Evolutionary conservation across 257 asterid genomes (phyloP), one percentile per base, ranked within the genome.

Genomic region (Salvia splendens): DNA sequence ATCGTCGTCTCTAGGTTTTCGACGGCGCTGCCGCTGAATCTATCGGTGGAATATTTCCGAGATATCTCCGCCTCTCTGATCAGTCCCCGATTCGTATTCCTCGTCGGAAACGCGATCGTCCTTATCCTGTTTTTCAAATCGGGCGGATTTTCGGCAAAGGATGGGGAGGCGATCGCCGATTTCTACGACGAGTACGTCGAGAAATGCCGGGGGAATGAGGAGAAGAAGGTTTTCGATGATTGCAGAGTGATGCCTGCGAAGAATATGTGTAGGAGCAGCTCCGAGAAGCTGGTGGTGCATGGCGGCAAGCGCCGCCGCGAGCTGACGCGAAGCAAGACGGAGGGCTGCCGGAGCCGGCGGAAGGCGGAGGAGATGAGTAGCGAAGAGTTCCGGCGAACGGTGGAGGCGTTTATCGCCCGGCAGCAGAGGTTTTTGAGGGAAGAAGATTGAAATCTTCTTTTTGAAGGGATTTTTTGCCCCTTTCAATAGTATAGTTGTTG

Each of bases 321-420:
- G 72, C 70, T 87, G 77, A 70, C 64, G 74, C 80, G 94, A 38
- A 79, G 84, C 49, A 58, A 59, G 80, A 89, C 97, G 7, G 94
- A 80, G 61, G 67, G 11, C 48, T 71, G 77, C 75, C 74, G 74
- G 71, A 61, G 55, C 8, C 65, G 50, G 36, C 63, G 60, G 72
- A 67, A 49, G 52, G 68, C 62, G 35, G 75, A 17, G 47, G 42
- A 48, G 74, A 83, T 92, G 96, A 92, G 91, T 52, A 74, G 69
- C 64, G 97, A 89, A n/a, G 97, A 89, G 53, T 92, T 92, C 81
- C 80, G 93, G 42, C 81, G 73, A 9, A 85, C 82, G 5, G 93
- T 92, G 68, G 98, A 92, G 79, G 94, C 84, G 69, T 92, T 92
- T 62, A 92, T 92, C 59, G 95, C 96, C 5, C 80, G 95, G 72